These are phyloP conservation scores for Crithidia brevicula DNA, from an alignment of 208 protist genomes.

Conservation along the genomic window DNA sequence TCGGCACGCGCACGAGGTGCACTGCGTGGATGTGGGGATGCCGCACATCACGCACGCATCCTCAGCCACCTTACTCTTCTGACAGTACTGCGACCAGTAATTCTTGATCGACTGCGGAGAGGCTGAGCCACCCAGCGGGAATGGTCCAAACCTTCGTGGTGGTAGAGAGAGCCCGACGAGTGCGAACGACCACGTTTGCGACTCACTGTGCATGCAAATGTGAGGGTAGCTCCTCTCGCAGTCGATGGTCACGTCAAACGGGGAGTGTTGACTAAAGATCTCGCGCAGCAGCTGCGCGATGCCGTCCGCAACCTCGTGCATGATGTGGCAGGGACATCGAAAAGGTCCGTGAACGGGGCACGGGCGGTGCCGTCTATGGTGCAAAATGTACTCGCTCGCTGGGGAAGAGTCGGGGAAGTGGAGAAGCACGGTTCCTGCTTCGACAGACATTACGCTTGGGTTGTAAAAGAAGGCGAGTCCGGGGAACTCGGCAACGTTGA, in stretches of 20 bases:
- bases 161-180: slow-evolving; percentile 34
- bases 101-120: slow-evolving; percentile 30
- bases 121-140: slow-evolving; percentile 27
- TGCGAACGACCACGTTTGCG: slow-evolving; percentile 24
- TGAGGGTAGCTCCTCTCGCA: slow-evolving; percentile 23
- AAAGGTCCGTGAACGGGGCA: slow-evolving; percentile 68
- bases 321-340: slow-evolving; percentile 51
- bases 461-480: slow-evolving; percentile 56
- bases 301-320: slow-evolving; percentile 37
- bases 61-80: slow-evolving; percentile 23
- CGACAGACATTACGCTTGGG: slow-evolving; percentile 26
- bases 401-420: not conserved
- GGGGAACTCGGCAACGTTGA: slow-evolving; percentile 43
- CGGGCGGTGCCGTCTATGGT: slow-evolving; percentile 13
- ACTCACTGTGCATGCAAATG: slow-evolving; percentile 29
- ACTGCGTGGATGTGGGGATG: slow-evolving; percentile 1
- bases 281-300: slow-evolving; percentile 48
- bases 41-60: slow-evolving; percentile 30
- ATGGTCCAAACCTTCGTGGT: slow-evolving; percentile 22
- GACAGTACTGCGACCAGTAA: slow-evolving; percentile 19
- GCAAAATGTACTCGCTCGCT: not conserved
- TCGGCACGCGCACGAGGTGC: slow-evolving; percentile 32
- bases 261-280: slow-evolving; percentile 27
- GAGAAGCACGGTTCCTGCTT: slow-evolving; percentile 22
- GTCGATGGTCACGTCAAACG: slow-evolving; percentile 38